These are phyloP conservation scores for Globisporangium perplexum DNA, from an alignment of 352 stramenopile genomes.

Conservation along the genomic window DNA sequence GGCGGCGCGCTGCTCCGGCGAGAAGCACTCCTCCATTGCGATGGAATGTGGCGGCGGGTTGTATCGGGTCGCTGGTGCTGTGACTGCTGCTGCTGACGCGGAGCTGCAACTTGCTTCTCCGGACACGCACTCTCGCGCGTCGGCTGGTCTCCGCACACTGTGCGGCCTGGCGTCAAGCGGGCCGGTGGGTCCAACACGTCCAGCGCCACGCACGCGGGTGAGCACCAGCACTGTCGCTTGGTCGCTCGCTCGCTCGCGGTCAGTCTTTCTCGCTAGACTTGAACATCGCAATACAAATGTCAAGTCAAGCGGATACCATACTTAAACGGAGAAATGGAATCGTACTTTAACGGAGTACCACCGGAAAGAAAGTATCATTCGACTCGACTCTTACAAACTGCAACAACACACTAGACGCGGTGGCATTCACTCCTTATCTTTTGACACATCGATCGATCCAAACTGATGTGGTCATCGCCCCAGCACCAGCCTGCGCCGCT, in stretches of 20 bases:
- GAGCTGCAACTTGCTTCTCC: conserved; percentile 13
- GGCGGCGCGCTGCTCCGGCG: conserved; percentile 1
- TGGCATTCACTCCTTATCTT: background rate
- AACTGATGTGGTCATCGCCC: conserved; percentile 6
- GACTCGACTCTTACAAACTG: background rate
- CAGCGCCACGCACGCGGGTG: background rate
- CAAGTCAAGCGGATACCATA: conserved; percentile 1
- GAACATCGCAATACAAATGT: conserved; percentile 13
- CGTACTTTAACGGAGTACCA: background rate
- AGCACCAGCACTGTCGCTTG: background rate
- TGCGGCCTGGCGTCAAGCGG: too few relatives aligned
- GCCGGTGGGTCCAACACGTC: background rate
- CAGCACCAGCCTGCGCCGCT: background rate
- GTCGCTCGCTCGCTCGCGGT: background rate
- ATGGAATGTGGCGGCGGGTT: background rate
- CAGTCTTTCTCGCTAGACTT: background rate
- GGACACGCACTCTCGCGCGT: background rate
- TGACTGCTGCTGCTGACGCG: background rate
- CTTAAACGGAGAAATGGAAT: background rate
- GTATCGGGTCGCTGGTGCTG: background rate
- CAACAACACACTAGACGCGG: background rate
- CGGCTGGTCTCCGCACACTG: background rate
- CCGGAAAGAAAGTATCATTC: background rate
- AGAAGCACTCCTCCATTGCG: conserved; percentile 9
- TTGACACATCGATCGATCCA: background rate